Conservation (phyloP, 2,329 filamentous ascomycete species). For the Pseudocercospora pini-densiflorae region DNA sequence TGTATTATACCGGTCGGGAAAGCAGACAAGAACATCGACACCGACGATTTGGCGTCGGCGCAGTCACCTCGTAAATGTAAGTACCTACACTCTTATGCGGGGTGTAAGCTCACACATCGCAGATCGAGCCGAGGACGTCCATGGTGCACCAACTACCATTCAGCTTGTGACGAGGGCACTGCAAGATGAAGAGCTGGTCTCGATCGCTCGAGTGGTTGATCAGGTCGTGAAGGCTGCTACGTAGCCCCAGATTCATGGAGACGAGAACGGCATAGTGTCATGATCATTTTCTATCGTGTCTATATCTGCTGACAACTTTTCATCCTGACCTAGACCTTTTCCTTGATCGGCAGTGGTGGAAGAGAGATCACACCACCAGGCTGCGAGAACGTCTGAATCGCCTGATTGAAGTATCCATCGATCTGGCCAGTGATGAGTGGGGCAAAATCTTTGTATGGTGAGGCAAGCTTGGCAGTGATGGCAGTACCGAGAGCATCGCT, state of each 20-base stretch:
- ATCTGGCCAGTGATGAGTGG: slow-evolving; percentile 23
- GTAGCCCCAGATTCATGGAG: not conserved
- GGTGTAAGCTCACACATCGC: not conserved
- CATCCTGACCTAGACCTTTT: not conserved
- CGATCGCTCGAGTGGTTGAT: slow-evolving; percentile 20
- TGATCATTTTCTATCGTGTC: not conserved
- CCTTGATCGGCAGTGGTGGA: slow-evolving; percentile 20
- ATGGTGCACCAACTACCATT: slow-evolving; percentile 23
- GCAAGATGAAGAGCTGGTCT: slow-evolving; percentile 25
- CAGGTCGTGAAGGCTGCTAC: slow-evolving; percentile 1
- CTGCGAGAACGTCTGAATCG: slow-evolving; percentile 20
- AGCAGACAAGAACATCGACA: slow-evolving; percentile 19
- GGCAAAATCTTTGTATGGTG: slow-evolving; percentile 16
- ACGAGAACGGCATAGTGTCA: no score
- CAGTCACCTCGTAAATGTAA: slow-evolving; percentile 11
- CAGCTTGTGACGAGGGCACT: slow-evolving; percentile 22
- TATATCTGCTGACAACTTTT: not conserved
- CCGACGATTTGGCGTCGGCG: slow-evolving; percentile 16
- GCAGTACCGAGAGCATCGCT: slow-evolving; percentile 16
- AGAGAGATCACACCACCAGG: slow-evolving; percentile 16
- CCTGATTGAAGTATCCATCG: slow-evolving; percentile 16
- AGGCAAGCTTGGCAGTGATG: slow-evolving; percentile 22
- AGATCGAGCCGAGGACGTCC: slow-evolving; percentile 21
- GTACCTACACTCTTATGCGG: not conserved
- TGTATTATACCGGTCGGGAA: slow-evolving; percentile 23